Evolutionary conservation across 2,329 filamentous ascomycete genomes (phyloP).

Genomic region (Diaporthe ampelina): DNA sequence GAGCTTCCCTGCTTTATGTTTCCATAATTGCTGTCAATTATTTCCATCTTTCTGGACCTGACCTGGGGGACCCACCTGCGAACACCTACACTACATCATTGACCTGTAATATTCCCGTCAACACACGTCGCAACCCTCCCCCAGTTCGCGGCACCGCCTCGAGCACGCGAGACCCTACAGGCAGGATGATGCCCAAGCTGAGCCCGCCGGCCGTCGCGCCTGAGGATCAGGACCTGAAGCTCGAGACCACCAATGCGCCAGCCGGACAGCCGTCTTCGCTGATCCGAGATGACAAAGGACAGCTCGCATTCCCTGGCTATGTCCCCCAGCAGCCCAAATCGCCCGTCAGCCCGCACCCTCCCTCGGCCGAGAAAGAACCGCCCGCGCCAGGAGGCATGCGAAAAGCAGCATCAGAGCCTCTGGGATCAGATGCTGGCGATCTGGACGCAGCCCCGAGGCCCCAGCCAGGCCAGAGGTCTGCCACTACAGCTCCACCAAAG

Average conservation of each 20-base stretch:
- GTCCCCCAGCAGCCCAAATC: conserved; percentile 50
- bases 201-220: conserved; percentile 7
- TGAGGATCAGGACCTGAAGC: conserved; percentile 43
- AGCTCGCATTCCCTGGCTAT: conserved; percentile 50
- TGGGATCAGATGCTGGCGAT: background rate
- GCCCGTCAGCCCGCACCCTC: conserved; percentile 26
- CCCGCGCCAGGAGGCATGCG: conserved; percentile 6
- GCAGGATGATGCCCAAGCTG: conserved; percentile 31
- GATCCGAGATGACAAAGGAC: conserved; percentile 49
- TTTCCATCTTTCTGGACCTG: background rate
- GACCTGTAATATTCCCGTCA: background rate
- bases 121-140: background rate
- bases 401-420: conserved; percentile 41
- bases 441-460: conserved; percentile 37
- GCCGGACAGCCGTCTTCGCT: conserved; percentile 48
- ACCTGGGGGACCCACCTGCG: background rate
- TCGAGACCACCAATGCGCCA: conserved; percentile 46
- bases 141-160: conserved; percentile 4
- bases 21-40: conserved; percentile 4
- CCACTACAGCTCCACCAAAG: conserved; percentile 44
- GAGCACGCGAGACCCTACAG: conserved; percentile 9
- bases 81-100: background rate
- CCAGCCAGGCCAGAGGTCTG: conserved; percentile 43
- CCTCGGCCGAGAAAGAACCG: background rate
- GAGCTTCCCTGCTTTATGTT: background rate